Conservation (phyloP, 805 yeast genomes). For the Starmera caribaea region DNA sequence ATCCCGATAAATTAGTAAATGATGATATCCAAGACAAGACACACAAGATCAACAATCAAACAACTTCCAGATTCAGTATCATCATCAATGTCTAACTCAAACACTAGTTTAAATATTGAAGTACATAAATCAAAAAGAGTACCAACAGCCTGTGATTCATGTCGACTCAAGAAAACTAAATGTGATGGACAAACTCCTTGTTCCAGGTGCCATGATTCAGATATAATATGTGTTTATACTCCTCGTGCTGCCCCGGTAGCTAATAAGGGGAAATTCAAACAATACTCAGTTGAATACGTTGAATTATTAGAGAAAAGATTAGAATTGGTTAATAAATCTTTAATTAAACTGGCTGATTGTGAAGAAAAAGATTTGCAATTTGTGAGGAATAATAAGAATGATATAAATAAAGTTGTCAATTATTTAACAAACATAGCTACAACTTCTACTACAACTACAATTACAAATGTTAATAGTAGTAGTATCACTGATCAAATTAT, state of each 20-base stretch:
- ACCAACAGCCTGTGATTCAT: conserved; percentile 56
- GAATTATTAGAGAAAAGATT: conserved; percentile 52
- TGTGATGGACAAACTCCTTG: conserved; percentile 59
- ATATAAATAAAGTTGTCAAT: too few species aligned
- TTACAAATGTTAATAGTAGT: too few species aligned
- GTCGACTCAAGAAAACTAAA: conserved; percentile 53
- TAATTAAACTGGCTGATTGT: conserved; percentile 12
- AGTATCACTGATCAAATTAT: too few species aligned
- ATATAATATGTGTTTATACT: conserved; percentile 49
- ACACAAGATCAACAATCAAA: too few species aligned
- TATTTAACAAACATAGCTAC: too few species aligned
- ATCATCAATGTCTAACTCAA: too few species aligned
- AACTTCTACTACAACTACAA: too few species aligned
- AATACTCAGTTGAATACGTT: conserved; percentile 50
- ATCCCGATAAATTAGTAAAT: too few species aligned
- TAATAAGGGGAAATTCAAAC: conserved; percentile 31
- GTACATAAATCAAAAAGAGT: conserved; percentile 30
- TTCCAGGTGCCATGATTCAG: conserved; percentile 42
- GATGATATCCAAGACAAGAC: too few species aligned
- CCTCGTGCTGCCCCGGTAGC: conserved; percentile 24
- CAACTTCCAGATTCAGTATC: too few species aligned
- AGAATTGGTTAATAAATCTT: conserved; percentile 38
- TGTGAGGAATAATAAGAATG: background rate
- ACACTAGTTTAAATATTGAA: too few species aligned
- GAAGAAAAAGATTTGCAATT: background rate